Evolutionary conservation across 2,329 filamentous ascomycete genomes (phyloP).

Genomic region (Westerdykella aurantiaca): DNA sequence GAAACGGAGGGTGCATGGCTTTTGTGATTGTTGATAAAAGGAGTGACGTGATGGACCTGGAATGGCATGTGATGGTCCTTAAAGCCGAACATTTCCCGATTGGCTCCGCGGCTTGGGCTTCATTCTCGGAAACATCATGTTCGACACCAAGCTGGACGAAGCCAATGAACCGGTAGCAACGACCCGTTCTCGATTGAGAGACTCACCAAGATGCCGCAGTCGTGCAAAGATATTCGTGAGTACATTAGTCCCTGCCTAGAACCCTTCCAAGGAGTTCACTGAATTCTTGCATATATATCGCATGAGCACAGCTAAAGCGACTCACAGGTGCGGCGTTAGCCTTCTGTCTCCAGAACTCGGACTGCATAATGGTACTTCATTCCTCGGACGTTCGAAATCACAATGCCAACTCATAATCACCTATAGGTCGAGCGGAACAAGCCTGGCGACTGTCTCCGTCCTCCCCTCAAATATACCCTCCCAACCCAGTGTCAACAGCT

Average conservation of each 20-base stretch:
- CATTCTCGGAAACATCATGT: background rate
- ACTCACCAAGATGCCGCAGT: constrained; percentile 67
- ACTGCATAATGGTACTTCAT: constrained; percentile 72
- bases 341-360: constrained; percentile 89
- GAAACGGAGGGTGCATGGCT: background rate
- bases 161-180: constrained; percentile 11
- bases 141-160: background rate
- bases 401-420: background rate
- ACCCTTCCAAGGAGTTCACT: background rate
- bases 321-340: constrained; percentile 78
- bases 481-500: constrained; percentile 88
- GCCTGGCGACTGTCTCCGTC: constrained; percentile 80
- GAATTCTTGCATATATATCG: background rate
- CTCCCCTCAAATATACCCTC: constrained; percentile 73
- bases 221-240: constrained; percentile 94
- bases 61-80: too few species aligned
- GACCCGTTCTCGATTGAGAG: constrained; percentile 1
- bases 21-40: background rate
- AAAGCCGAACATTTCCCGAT: background rate
- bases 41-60: too few species aligned
- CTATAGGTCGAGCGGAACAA: constrained; percentile 64
- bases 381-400: too few species aligned
- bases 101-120: background rate
- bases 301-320: background rate
- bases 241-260: constrained; percentile 8